Conservation (phyloP, 768 basidiomycete species). For the Pisolithus sp. region DNA sequence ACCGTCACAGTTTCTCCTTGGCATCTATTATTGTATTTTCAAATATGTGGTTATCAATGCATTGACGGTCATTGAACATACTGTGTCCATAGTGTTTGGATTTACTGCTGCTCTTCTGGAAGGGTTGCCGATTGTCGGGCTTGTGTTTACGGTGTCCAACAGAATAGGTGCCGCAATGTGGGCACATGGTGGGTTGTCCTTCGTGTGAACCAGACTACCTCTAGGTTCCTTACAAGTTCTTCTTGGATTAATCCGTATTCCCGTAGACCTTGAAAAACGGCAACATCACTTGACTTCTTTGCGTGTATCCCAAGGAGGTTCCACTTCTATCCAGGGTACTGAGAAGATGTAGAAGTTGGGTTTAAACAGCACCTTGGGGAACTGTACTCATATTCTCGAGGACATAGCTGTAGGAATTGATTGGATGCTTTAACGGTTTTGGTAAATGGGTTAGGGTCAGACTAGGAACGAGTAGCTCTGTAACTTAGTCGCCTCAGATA, state of each 20-base stretch:
- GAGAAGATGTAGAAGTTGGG: too few relatives aligned
- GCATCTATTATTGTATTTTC: neutral
- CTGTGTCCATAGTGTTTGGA: constrained; percentile 57
- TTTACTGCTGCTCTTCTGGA: constrained; percentile 81
- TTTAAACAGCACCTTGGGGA: too few relatives aligned
- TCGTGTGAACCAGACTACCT: too few relatives aligned
- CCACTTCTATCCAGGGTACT: too few relatives aligned
- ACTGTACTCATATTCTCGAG: too few relatives aligned
- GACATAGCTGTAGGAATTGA: too few relatives aligned
- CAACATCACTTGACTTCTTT: constrained; percentile 40
- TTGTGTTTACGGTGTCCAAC: constrained; percentile 81
- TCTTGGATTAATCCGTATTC: neutral
- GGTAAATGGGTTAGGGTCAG: too few relatives aligned
- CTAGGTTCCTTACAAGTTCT: too few relatives aligned
- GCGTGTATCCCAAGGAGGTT: neutral
- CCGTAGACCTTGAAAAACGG: constrained; percentile 55
- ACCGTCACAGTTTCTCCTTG: neutral
- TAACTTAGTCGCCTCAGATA: too few relatives aligned
- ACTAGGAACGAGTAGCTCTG: too few relatives aligned
- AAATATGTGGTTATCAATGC: neutral
- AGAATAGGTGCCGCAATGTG: constrained; percentile 93
- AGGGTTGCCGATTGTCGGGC: constrained; percentile 71
- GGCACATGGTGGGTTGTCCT: constrained; percentile 55
- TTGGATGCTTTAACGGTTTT: too few relatives aligned
- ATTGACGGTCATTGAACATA: neutral